Evolutionary conservation across 176 grass and related monocot species (phyloP), one percentile per base, ranked within the genome.

Genomic region (Tuctoria greenei): DNA sequence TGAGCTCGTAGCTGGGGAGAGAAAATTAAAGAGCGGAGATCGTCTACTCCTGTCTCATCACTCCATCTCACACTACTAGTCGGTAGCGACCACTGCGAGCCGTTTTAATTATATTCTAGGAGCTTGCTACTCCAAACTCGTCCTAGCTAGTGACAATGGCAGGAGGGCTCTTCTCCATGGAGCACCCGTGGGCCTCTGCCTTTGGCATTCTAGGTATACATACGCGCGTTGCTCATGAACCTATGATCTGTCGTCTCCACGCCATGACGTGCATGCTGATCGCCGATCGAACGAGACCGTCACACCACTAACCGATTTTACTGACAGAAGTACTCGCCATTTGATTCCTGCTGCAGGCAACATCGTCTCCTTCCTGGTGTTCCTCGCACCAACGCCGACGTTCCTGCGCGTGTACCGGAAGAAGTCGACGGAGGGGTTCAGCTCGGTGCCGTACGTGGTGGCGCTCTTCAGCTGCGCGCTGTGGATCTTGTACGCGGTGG

Each of bases 391-490:
- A 27, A 77, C 69, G 91, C 91, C 91, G 34, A 97, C 91, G 58
- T 93, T 97, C 58, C 64, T 80, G 28, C 82, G 78, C 12, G 81
- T 97, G 59, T 89, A 83, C 40, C 78, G 72, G 39, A 93, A 82
- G 82, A 92, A 85, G 75, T 89, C 95, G 42, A 97, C 95, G 15
- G 76, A 91, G 81, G 81, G 85, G 26, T 97, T 97, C 84, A 90
- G 92, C 72, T 88, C 88, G 16, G 82, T 90, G 57, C 95, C 95
- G 10, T 97, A 97, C 71, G 78, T 89, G 77, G 86, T 97, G 80
- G 91, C 90, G 14, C 57, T 97, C 71, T 97, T 97, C 88, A 93
- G 95, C 88, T 79, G 86, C 40, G 79, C 69, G 84, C 86, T 97
- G 37, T 97, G 95, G 95, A 93, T 97, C 61, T 77, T 91, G 15